Conservation (phyloP, 352 stramenopile species). For the Phytopythium helicoides region DNA sequence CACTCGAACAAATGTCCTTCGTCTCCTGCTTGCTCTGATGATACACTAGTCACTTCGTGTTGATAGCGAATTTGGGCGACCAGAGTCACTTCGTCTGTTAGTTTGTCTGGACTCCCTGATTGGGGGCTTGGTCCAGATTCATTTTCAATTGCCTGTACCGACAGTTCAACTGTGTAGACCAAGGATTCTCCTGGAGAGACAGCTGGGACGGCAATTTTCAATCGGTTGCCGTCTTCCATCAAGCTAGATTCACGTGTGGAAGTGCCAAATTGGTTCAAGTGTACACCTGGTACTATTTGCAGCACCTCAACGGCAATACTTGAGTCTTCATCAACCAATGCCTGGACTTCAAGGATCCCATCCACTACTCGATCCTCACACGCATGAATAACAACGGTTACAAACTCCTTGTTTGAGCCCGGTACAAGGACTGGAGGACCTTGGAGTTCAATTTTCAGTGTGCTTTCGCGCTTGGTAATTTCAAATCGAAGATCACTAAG, state of each 20-base stretch:
- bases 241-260: slow-evolving; percentile 7
- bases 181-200: slow-evolving; percentile 1
- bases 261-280: background rate
- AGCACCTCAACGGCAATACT: too few species aligned
- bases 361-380: slow-evolving; percentile 42
- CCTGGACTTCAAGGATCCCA: slow-evolving; percentile 46
- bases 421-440: slow-evolving; percentile 52
- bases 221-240: background rate
- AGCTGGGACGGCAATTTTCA: background rate
- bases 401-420: slow-evolving; percentile 28
- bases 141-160: background rate
- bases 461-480: slow-evolving; percentile 53
- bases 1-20: too few species aligned
- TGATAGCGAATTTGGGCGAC: slow-evolving; percentile 14
- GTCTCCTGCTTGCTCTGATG: background rate
- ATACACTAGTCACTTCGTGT: background rate
- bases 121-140: background rate
- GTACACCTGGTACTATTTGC: too few species aligned
- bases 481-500: slow-evolving; percentile 37
- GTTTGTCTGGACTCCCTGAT: background rate
- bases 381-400: slow-evolving; percentile 41
- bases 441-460: slow-evolving; percentile 38
- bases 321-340: slow-evolving; percentile 11
- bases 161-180: background rate
- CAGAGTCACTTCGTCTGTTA: slow-evolving; percentile 1